These are phyloP conservation scores for Claviceps pusilla DNA, from an alignment of 2,329 filamentous ascomycete species.

Conservation along the genomic window DNA sequence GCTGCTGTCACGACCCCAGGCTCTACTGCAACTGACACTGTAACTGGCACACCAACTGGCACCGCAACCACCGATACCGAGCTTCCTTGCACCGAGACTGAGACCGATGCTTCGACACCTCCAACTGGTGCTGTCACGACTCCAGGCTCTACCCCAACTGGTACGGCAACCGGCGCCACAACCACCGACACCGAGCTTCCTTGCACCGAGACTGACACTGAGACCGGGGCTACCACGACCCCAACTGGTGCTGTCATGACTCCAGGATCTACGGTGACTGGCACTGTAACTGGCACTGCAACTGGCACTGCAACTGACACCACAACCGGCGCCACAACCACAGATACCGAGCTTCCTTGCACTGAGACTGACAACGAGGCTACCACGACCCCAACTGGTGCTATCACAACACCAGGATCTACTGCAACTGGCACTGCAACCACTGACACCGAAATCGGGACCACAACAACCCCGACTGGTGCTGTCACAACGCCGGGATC, in stretches of 20 bases:
- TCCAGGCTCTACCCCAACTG: not conserved
- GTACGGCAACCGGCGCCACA: not conserved
- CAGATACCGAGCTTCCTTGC: too few species aligned
- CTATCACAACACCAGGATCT: not conserved
- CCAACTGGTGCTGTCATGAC: too few species aligned
- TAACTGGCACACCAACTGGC: too few species aligned
- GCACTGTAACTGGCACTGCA: too few species aligned
- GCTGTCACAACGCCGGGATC: not conserved
- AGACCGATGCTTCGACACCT: not conserved
- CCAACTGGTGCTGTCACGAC: not conserved
- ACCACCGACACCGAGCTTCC: not conserved
- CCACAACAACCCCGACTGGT: not conserved
- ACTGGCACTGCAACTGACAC: too few species aligned
- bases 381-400: not conserved
- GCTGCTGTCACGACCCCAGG: not conserved
- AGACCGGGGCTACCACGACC: not conserved
- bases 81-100: not conserved
- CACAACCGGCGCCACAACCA: not conserved
- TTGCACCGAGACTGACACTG: not conserved
- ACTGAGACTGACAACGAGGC: not conserved
- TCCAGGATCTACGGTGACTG: too few species aligned
- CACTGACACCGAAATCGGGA: not conserved
- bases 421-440: not conserved
- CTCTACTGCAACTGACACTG: not conserved
- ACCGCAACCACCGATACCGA: not conserved